Base-by-base conservation (phyloP, 2,329 filamentous ascomycete genomes). In the Sclerotinia sclerotiorum region DNA sequence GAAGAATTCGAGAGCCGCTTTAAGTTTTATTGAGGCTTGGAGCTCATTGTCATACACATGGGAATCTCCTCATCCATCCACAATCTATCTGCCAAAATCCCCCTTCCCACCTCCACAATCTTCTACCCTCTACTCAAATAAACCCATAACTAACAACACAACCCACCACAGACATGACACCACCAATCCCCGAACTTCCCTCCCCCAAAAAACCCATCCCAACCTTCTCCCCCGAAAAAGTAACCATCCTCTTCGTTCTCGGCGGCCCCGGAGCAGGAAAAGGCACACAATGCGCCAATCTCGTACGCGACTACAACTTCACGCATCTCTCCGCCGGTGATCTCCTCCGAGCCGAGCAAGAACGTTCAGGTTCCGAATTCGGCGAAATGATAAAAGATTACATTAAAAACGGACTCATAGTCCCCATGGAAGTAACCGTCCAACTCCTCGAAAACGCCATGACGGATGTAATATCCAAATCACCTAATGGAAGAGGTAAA, bases 391-490 rank as follows among this genome's bases (percentile, higher is more conserved):
- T 99, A 85, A 90, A 90, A 79, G 86, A 90, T 74, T 94, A 95
- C 83, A 99, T 99, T 84, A 92, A 90, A 78, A 90, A 99, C 79
- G 95, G 95, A 69, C 88, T 88, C 75, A 99, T 99, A 79, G 95
- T 99, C 72, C 95, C 95, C n/a, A 97, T 97, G 92, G 94, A 98
- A 80, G 93, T 98, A 63, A 99, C 95, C 6, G 90, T 99, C 69
- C 90, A 94, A 76, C 82, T 99, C 48, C 86, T 99, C 55, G 94
- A 97, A 81, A 97, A 97, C 80, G 93, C 94, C 69, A 98, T 99
- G 92, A 85, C 84, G 68, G 87, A 85, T 11, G 84, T 86, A 17
- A 87, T 97, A 65, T 77, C 83, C 68, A 80, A 84, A 68, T 80
- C 82, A 71, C 74, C 72, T 65, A 76, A 69, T 65, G 79, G 77